phyloP scores from a whole-genome alignment of 129 eudicot genomes.

The Cynara cardunculus region DNA sequence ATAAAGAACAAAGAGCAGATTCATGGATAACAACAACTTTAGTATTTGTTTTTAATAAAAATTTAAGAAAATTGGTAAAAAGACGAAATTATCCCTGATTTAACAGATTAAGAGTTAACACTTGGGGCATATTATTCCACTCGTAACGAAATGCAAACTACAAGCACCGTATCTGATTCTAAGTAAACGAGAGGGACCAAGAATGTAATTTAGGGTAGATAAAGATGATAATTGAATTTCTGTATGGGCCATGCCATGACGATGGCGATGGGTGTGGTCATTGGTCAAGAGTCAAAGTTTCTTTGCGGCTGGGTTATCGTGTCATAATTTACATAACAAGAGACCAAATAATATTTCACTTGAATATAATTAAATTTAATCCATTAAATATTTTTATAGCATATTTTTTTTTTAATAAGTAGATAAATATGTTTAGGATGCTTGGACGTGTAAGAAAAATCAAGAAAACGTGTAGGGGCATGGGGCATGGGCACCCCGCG shows the following conservation, averaged over 20 bases:
- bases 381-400: too few relatives aligned
- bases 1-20: background rate
- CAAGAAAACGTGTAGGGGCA: conserved; percentile 11
- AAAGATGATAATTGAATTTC: background rate
- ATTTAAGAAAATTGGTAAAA: background rate
- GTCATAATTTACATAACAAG: background rate
- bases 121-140: too few relatives aligned
- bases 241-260: background rate
- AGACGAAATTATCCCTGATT: background rate
- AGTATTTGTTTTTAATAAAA: background rate
- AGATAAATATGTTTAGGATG: too few relatives aligned
- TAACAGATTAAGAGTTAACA: background rate
- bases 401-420: too few relatives aligned
- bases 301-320: background rate
- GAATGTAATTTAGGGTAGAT: background rate
- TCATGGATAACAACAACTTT: background rate
- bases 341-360: background rate
- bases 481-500: background rate
- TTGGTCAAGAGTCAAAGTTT: background rate
- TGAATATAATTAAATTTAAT: background rate
- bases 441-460: background rate
- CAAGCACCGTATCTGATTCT: background rate
- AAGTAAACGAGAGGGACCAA: background rate
- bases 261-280: background rate
- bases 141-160: background rate